Base-by-base conservation (phyloP, 2,329 filamentous ascomycete genomes). In the Sporothrix luriei region DNA sequence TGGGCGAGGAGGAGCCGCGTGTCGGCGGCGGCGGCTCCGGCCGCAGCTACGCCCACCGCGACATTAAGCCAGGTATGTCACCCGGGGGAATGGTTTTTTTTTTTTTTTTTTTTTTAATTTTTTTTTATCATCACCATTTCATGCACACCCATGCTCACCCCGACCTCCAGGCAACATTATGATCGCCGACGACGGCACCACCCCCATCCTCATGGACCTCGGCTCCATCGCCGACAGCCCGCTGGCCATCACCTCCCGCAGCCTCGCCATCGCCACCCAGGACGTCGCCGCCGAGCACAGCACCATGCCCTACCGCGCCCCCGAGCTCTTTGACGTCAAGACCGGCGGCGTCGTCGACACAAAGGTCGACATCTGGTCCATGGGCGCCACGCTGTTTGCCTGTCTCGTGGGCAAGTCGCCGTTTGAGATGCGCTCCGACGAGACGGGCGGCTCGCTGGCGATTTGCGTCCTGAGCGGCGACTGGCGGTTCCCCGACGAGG, bases 261-360 rank as follows among this genome's bases (percentile, higher is more conserved):
- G 93, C 2, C 85, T 96, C 68, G 95, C 95, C 57, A 88, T 99
- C 62, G 92, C 94, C 68, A 91, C 97, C 48, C 95, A 98, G 81
- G 95, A 99, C 79, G 91, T 88, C 52, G 95, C 95, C 26, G 95
- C 94, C 68, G 95, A 99, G 79, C 94, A 98, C 83, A 94, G 90
- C 73, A 99, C 95, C 52, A 98, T 99, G 94, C 94, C 95, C 0
- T 99, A 99, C 82, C 93, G 95, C 71, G 95, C 95, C 1, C 95
- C 95, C 0, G 95, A 99, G 80, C 89, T 99, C 71, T 99, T 99
- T 80, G 95, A 99, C 79, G 95, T 98, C 69, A 97, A 97, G 81
- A 97, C 93, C 3, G 94, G 92, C 72, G 90, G 90, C 64, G 88
- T 93, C 66, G 91, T 99, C 76, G 95, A 98, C 80, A 97, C 94